Percentiles rank a stretch among this genome's conserved stretches.
phyloP scores from a whole-genome alignment of 208 protist species.

The Wallacemonas rigidus region DNA sequence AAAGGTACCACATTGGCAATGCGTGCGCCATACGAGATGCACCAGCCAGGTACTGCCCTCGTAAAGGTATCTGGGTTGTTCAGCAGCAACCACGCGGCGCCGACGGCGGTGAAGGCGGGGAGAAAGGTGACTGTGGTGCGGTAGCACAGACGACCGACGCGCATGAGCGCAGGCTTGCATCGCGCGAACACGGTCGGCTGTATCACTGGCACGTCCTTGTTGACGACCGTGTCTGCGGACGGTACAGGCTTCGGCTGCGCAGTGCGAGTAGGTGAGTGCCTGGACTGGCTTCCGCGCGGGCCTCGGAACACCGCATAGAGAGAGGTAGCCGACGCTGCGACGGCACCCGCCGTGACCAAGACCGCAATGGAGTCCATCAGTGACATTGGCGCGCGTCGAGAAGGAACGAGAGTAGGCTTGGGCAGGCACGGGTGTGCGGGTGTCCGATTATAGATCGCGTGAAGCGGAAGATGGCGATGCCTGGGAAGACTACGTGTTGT shows the following conservation, averaged over 20 bases:
- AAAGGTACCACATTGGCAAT: constrained; percentile 3
- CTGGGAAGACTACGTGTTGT: no score
- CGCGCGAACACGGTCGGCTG: neutral
- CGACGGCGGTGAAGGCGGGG: neutral
- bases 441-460: no score
- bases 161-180: neutral
- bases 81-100: constrained; percentile 14
- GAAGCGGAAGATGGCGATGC: no score
- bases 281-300: neutral
- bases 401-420: no score
- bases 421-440: no score
- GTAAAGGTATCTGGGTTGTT: neutral
- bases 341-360: neutral
- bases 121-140: neutral
- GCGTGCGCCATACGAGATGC: constrained; percentile 5
- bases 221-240: no score
- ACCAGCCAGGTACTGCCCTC: neutral
- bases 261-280: no score
- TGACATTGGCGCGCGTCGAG: neutral
- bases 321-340: neutral
- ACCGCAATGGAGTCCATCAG: neutral
- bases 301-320: neutral
- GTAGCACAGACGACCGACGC: neutral
- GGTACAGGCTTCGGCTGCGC: no score
- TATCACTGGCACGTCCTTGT: no score